phyloP scores from a whole-genome alignment of 2,329 filamentous ascomycete species.

The Pseudopyrenochaeta lycopersici region DNA sequence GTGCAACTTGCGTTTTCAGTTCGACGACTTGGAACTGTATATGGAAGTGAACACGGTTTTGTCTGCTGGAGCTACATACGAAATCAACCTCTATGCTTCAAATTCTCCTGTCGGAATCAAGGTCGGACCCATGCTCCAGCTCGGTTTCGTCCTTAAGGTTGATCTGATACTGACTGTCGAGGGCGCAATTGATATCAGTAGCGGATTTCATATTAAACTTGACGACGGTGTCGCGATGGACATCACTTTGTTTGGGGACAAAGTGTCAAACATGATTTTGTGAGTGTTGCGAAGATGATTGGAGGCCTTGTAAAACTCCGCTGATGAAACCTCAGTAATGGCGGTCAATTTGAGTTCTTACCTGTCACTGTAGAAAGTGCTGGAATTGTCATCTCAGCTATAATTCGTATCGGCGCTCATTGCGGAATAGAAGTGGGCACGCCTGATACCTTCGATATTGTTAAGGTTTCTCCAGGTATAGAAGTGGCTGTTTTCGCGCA shows the following conservation, averaged over 20 bases:
- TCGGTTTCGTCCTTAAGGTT: conserved; percentile 60
- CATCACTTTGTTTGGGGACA: conserved; percentile 60
- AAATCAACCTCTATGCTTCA: conserved; percentile 60
- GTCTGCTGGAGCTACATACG: conserved; percentile 55
- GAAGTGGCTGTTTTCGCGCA: conserved; percentile 61
- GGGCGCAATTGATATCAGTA: conserved; percentile 59
- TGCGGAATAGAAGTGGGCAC: conserved; percentile 46
- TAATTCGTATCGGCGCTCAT: conserved; percentile 59
- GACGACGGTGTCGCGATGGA: conserved; percentile 61
- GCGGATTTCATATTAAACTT: conserved; percentile 64
- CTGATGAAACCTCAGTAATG: conserved; percentile 52
- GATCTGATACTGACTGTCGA: conserved; percentile 63
- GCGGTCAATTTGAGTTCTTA: conserved; percentile 65
- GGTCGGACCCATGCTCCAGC: conserved; percentile 48
- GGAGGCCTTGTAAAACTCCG: too few species aligned
- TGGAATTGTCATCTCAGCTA: conserved; percentile 57
- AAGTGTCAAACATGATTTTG: conserved; percentile 60
- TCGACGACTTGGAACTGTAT: conserved; percentile 64
- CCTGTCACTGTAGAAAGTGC: conserved; percentile 61
- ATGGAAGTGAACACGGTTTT: conserved; percentile 58
- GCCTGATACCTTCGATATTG: conserved; percentile 5
- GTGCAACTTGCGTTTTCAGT: conserved; percentile 55
- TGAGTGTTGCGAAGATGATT: conserved; percentile 47
- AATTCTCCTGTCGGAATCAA: conserved; percentile 55
- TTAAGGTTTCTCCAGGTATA: conserved; percentile 55